Evolutionary conservation across 2,329 filamentous ascomycete species (phyloP).

Genomic region (Fusarium vanettenii): DNA sequence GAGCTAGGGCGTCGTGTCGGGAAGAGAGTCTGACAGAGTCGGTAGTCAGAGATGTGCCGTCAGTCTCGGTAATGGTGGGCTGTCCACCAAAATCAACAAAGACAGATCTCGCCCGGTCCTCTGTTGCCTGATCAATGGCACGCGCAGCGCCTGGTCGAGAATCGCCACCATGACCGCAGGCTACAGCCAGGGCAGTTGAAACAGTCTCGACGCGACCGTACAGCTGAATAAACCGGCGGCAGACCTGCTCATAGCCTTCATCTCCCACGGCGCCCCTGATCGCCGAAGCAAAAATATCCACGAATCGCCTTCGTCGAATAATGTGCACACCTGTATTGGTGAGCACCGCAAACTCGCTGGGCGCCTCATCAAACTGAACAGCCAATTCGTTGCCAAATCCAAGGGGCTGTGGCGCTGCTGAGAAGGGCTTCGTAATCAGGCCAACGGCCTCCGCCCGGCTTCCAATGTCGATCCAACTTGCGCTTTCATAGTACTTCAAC

Average conservation of each 20-base stretch:
- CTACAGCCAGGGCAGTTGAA: conserved; percentile 91
- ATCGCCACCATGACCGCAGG: conserved; percentile 92
- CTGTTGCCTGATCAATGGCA: conserved; percentile 84
- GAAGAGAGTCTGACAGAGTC: conserved; percentile 90
- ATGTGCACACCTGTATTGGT: conserved; percentile 93
- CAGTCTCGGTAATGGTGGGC: conserved; percentile 81
- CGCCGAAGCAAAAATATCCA: conserved; percentile 90
- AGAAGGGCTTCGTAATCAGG: conserved; percentile 78
- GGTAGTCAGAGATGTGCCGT: conserved; percentile 77
- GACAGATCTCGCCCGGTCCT: conserved; percentile 85
- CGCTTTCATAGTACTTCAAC: conserved; percentile 79
- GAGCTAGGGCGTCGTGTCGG: conserved; percentile 85
- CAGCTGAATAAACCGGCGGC: conserved; percentile 83
- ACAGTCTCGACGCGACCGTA: conserved; percentile 93
- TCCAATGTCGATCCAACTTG: conserved; percentile 81
- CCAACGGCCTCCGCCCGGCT: conserved; percentile 83
- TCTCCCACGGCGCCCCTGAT: conserved; percentile 79
- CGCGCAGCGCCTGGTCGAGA: conserved; percentile 76
- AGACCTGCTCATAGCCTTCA: conserved; percentile 83
- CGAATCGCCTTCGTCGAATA: conserved; percentile 83
- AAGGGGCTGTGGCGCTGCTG: conserved; percentile 72
- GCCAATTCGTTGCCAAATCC: conserved; percentile 97
- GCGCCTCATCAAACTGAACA: conserved; percentile 89
- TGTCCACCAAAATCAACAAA: conserved; percentile 95
- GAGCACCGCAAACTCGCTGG: conserved; percentile 88